Base-by-base conservation (phyloP, 768 basidiomycete genomes). In the Hirschioporus abietinus region DNA sequence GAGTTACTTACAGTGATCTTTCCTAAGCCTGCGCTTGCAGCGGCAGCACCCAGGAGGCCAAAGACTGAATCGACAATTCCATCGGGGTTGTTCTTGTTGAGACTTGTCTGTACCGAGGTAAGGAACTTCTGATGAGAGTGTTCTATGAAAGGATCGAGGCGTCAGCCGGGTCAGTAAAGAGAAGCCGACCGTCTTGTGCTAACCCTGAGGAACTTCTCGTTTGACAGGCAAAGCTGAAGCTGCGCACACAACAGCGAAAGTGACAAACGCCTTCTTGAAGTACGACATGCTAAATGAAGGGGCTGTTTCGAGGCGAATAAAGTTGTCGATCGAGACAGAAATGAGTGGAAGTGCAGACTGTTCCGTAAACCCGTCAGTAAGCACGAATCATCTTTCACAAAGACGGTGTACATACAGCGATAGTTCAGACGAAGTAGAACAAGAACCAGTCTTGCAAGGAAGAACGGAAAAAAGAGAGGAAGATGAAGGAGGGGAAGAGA, bases 191-290 rank as follows among this genome's bases (percentile, higher is more conserved):
- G 34, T 66, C 58, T 67, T 65, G 63, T 52, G 35, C 71, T n/a
- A 71, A 86, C 87, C 86, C 80, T 89, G 87, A 25, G 87, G 87
- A 30, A 88, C 87, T 75, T 88, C 87, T 68, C 87, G 84, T 68
- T 80, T 81, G 64, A 84, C 76, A 24, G 85, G 85, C 25, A 79
- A 73, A 60, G 83, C 80, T 12, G 76, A 71, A 30, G 74, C 70
- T 65, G 72, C 70, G 64, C 76, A 75, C 65, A 82, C 67, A 67
- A 69, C 75, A 63, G 78, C 71, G 69, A 83, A 71, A 52, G 77
- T 72, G 52, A 81, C 68, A 17, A 76, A 71, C 63, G 78, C 72
- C 63, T 76, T 68, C 69, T 78, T 78, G 71, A 72, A 72, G 67
- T 74, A 77, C 70, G 81, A 71, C 79, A 80, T 82, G 68, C 58